Evolutionary conservation across 305 asterid genomes (phyloP), one percentile per base, ranked within the genome.

Genomic region (Fraxinus greggii): DNA sequence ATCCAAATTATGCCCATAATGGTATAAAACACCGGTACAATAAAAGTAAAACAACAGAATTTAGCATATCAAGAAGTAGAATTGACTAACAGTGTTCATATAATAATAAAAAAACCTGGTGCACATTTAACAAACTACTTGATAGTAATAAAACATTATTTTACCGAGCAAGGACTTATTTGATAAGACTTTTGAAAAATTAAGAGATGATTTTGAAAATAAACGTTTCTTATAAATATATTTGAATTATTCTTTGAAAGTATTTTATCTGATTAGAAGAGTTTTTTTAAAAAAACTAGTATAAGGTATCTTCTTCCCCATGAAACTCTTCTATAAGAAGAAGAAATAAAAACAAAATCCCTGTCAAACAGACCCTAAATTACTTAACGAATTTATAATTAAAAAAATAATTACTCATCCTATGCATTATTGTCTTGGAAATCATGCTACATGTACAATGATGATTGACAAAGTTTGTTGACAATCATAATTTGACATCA

Each of bases 321-420:
- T 0, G 3, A 42, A 40, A 10, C 13, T 38, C 48, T 36, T 36
- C 2, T 36, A 7, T 36, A 36, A 7, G 42, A 38, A 12, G 4
- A 0, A 42, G 15, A 42, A 42, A 12, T 40, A 40, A 40, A 40
- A 40, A 1, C 17, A 36, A 7, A 72, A 92, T 90, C 86, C n/a
- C 5, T 2, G 0, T 12, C 4, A 12, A 42, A 2, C 0, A n/a
- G 54, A 42, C 4, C 17, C 17, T 42, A 56, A 5, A 56, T 21
- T 24, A 61, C 8, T 21, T 28, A 61, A 63, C 15, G 15, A 23
- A 61, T 61, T 29, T 61, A 56, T 45, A 13, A 45, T 0, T 12
- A 45, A 45, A 48, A 45, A 48, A 59, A n/a, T 12, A 21, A 21
- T 3, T 59, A 63, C 17, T 4, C 56, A 12, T 9, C 33, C 2